Percentiles rank a stretch among this genome's conserved stretches.
Conservation (phyloP, 2,329 filamentous ascomycete genomes). For the Albifimbria verrucaria region DNA sequence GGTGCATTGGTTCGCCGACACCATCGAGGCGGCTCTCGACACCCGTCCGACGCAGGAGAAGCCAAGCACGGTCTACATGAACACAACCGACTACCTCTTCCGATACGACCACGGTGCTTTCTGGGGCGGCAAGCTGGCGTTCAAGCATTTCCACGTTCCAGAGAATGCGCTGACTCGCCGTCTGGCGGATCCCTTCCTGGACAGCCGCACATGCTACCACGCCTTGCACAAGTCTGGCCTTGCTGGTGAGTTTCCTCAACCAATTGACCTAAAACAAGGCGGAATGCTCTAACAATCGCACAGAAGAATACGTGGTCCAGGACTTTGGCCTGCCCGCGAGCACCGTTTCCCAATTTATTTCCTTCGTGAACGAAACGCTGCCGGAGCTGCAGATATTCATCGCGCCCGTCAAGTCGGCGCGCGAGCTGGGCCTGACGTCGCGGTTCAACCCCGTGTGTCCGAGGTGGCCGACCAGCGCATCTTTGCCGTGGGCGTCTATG, state of each 20-base stretch:
- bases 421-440: slow-evolving; percentile 26
- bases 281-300: no score
- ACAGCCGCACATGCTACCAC: slow-evolving; percentile 51
- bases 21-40: slow-evolving; percentile 20
- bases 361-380: slow-evolving; percentile 25
- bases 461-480: slow-evolving; percentile 28
- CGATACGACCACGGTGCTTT: slow-evolving; percentile 55
- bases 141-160: slow-evolving; percentile 48
- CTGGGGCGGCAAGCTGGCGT: slow-evolving; percentile 49
- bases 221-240: slow-evolving; percentile 48
- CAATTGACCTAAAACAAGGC: not conserved
- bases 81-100: slow-evolving; percentile 51
- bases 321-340: slow-evolving; percentile 36
- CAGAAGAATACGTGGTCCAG: slow-evolving; percentile 44
- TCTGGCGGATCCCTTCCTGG: slow-evolving; percentile 49
- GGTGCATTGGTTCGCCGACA: slow-evolving; percentile 26
- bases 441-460: slow-evolving; percentile 27
- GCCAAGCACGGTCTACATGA: slow-evolving; percentile 29
- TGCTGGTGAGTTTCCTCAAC: slow-evolving; percentile 15
- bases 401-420: slow-evolving; percentile 21
- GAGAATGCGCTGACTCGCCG: slow-evolving; percentile 48
- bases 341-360: slow-evolving; percentile 22
- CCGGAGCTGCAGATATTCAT: slow-evolving; percentile 27
- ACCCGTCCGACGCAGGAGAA: slow-evolving; percentile 20
- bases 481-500: slow-evolving; percentile 46